Evolutionary conservation across 2,329 filamentous ascomycete genomes (phyloP).

Genomic region (Ascochyta pisi): DNA sequence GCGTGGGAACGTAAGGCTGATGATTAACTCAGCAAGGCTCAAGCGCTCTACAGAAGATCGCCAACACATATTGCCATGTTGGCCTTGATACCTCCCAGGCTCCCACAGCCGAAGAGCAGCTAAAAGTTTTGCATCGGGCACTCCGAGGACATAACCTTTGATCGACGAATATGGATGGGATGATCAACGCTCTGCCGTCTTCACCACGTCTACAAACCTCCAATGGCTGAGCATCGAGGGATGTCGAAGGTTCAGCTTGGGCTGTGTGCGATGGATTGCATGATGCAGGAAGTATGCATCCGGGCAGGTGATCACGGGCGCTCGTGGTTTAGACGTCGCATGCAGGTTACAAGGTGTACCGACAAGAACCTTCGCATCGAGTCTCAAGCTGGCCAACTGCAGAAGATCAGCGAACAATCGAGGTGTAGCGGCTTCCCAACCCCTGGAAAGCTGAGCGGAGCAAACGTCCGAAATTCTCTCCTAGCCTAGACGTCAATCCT

Average conservation of each 20-base stretch:
- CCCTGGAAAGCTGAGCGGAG: slow-evolving; percentile 5
- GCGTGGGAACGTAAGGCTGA: neutral
- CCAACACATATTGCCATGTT: neutral
- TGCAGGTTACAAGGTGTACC: slow-evolving; percentile 5
- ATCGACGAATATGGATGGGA: slow-evolving; percentile 1
- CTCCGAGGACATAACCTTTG: slow-evolving; percentile 2
- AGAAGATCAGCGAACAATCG: slow-evolving; percentile 1
- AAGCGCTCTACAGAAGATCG: slow-evolving; percentile 2
- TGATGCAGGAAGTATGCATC: slow-evolving; percentile 12
- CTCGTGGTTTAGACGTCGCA: slow-evolving; percentile 1
- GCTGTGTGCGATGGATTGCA: slow-evolving; percentile 3
- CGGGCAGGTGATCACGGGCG: slow-evolving; percentile 4
- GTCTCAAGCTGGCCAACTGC: slow-evolving; percentile 3
- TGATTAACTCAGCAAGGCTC: neutral
- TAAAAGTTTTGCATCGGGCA: slow-evolving; percentile 5
- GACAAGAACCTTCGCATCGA: slow-evolving; percentile 2
- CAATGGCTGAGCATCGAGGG: slow-evolving; percentile 8
- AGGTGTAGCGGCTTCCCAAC: slow-evolving; percentile 3
- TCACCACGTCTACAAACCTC: neutral
- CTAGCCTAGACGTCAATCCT: neutral
- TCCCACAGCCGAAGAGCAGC: neutral
- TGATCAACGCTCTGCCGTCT: slow-evolving; percentile 3
- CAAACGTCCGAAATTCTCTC: neutral
- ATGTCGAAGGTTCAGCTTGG: slow-evolving; percentile 3
- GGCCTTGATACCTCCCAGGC: neutral